A percentile compares a stretch with the other conserved stretches of the same genome.
Conservation (phyloP, 2,329 filamentous ascomycete species). For the Knoxdaviesia proteae region DNA sequence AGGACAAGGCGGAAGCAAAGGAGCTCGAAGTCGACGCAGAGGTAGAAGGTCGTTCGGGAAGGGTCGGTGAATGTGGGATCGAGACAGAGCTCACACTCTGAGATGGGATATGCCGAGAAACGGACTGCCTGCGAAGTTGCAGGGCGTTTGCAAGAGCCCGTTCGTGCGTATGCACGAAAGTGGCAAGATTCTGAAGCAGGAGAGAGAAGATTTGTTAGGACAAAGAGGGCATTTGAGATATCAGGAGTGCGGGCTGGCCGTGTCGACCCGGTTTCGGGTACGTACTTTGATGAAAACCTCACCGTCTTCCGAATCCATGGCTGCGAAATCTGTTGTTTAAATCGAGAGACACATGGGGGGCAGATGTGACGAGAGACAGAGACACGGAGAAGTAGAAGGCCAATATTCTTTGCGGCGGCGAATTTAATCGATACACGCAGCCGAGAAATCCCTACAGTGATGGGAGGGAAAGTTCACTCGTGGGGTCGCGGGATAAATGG, state of each 20-base stretch:
- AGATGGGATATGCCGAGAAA: constrained; percentile 46
- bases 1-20: constrained; percentile 67
- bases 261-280: background rate
- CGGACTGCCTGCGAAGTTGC: constrained; percentile 57
- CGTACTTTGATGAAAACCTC: constrained; percentile 71
- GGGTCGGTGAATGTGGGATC: constrained; percentile 31
- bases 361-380: constrained; percentile 2
- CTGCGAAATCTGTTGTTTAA: too few relatives aligned
- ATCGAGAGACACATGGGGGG: constrained; percentile 3
- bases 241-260: too few relatives aligned
- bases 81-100: constrained; percentile 40
- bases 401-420: too few relatives aligned
- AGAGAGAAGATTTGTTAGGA: constrained; percentile 3
- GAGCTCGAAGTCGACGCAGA: constrained; percentile 51
- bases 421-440: too few relatives aligned
- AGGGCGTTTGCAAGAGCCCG: constrained; percentile 91
- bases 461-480: too few relatives aligned
- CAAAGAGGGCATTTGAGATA: background rate
- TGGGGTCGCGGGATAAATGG: too few relatives aligned
- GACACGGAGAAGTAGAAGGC: background rate
- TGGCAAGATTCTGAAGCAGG: constrained; percentile 61
- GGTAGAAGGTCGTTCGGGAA: constrained; percentile 41
- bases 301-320: constrained; percentile 76
- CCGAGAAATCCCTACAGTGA: too few relatives aligned
- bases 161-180: constrained; percentile 92